phyloP scores from a whole-genome alignment of 1,284 basidiomycete genomes.

The Cronartium ribicola region DNA sequence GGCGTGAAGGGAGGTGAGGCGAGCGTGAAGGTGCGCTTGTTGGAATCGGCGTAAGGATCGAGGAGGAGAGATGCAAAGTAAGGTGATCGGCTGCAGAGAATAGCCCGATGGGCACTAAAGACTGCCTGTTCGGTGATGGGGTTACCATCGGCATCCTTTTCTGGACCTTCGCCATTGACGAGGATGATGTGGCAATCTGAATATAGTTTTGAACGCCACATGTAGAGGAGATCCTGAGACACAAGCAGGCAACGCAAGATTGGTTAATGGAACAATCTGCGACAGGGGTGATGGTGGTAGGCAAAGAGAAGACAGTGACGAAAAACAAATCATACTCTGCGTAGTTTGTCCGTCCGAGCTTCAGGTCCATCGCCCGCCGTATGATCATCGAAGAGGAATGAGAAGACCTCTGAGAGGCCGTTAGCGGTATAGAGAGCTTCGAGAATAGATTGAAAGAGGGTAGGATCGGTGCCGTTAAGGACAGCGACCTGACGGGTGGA shows the following conservation, averaged over 20 bases:
- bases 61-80: constrained; percentile 77
- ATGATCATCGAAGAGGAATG: constrained; percentile 66
- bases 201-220: constrained; percentile 90
- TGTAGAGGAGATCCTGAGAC: constrained; percentile 78
- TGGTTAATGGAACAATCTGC: not conserved
- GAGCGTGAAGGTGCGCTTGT: constrained; percentile 61
- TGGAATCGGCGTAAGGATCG: constrained; percentile 52
- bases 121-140: constrained; percentile 56
- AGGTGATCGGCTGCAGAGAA: constrained; percentile 78
- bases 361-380: constrained; percentile 35
- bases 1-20: constrained; percentile 93
- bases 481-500: constrained; percentile 41
- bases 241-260: not conserved
- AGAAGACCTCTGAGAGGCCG: constrained; percentile 78
- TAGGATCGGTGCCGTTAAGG: constrained; percentile 39
- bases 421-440: constrained; percentile 81
- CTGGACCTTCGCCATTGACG: constrained; percentile 41
- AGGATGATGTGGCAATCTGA: constrained; percentile 75
- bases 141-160: constrained; percentile 19
- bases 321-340: constrained; percentile 9
- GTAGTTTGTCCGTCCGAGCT: constrained; percentile 34
- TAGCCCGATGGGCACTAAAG: constrained; percentile 87
- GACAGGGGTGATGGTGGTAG: not conserved
- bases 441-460: constrained; percentile 53
- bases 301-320: not conserved